Base-by-base conservation (phyloP, 2,329 filamentous ascomycete genomes). In the Sarocladiaceae sp. region DNA sequence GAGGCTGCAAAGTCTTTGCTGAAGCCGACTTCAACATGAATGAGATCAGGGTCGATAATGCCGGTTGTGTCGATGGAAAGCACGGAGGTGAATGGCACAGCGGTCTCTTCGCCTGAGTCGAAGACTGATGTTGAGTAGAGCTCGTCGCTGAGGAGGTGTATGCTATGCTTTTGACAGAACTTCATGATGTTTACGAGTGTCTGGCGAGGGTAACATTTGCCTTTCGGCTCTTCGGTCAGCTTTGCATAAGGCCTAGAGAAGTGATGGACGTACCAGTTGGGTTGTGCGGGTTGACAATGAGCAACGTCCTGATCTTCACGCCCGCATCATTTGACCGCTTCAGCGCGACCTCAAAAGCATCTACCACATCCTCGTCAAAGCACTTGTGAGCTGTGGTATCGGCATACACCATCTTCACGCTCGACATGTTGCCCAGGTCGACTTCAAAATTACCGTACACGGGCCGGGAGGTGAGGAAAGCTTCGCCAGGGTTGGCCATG, bases 61-160 rank as follows among this genome's bases (percentile, higher is more conserved):
- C 64, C 71, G 0, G 58, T 53, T 0, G 68, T 52, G 37, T 77
- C 63, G 10, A 81, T 73, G 2, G 76, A 73, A 1, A 81, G 63
- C 2, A 70, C 64, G 0, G 77, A 81, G 3, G 71, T 76, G 55
- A 82, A 82, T 0, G 66, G 62, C 5, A 54, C 42, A 11, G 59
- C 53, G 4, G 22, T 12, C 8, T 8, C 8, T 15, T 46, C 25
- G 56, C 64, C 31, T 26, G 64, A 59, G 61, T 74, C 53, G 54
- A 74, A 82, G 0, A 76, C 68, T 1, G 76, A 78, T 33, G 76
- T 65, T 10, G 74, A 80, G 58, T 83, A 83, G 35, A 84, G 76
- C 59, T 84, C 80, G 59, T 84, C 80, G 55, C 74, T 76, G 57
- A 83, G 71, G 42, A 83, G 65, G 54, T 83, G 79, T 3, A 83